These are phyloP conservation scores for Andrographis paniculata DNA, from an alignment of 305 asterid genomes.

Conservation along the genomic window DNA sequence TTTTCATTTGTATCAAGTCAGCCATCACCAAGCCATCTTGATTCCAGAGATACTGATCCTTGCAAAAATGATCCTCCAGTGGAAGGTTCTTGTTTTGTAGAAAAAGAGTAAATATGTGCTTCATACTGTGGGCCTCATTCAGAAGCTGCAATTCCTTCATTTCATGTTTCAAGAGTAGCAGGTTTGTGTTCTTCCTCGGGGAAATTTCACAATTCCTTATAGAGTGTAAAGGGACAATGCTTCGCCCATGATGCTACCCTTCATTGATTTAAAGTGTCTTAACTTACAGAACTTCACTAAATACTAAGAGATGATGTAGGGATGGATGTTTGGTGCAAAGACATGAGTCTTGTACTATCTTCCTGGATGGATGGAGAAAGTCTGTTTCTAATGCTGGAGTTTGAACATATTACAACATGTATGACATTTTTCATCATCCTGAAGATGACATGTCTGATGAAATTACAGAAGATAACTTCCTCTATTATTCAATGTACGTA, in stretches of 20 bases:
- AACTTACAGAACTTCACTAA: constrained; percentile 27
- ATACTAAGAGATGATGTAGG: constrained; percentile 30
- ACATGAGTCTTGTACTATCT: constrained; percentile 19
- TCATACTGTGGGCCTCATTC: constrained; percentile 22
- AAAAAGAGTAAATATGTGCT: constrained; percentile 18
- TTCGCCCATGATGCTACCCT: constrained; percentile 43
- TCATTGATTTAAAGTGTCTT: constrained; percentile 44
- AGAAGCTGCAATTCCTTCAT: constrained; percentile 26
- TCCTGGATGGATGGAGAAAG: constrained; percentile 24
- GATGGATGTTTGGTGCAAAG: constrained; percentile 25
- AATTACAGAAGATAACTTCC: constrained; percentile 22
- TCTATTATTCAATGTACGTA: constrained; percentile 32
- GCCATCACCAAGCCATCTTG: constrained; percentile 50
- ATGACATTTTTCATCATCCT: constrained; percentile 19
- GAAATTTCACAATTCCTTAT: constrained; percentile 31
- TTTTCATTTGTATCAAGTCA: constrained; percentile 53
- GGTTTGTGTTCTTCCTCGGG: constrained; percentile 29
- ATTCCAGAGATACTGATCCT: constrained; percentile 25
- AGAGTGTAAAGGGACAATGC: constrained; percentile 33
- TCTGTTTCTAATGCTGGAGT: constrained; percentile 27
- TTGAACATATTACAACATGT: constrained; percentile 22
- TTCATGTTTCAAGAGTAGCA: constrained; percentile 22
- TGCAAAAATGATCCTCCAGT: constrained; percentile 20
- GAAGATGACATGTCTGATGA: constrained; percentile 13
- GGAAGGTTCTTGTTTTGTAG: constrained; percentile 21